These are phyloP conservation scores for Dioszegia aurantiaca DNA, from an alignment of 768 basidiomycete species.

Conservation along the genomic window DNA sequence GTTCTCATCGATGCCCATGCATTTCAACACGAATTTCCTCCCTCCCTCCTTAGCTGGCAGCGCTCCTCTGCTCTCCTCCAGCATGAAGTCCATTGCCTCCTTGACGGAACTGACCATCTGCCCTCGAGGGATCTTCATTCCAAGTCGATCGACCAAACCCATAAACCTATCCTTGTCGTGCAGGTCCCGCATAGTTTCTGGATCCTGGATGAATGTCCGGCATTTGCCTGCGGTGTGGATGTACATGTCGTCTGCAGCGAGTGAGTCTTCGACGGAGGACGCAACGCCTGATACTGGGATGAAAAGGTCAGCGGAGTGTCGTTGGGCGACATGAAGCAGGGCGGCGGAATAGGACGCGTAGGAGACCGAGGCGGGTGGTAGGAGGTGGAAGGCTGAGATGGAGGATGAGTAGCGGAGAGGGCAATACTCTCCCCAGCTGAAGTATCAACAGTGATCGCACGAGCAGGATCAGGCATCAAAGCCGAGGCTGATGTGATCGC, in stretches of 20 bases:
- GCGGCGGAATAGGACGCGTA: conserved; percentile 35
- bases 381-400: conserved; percentile 39
- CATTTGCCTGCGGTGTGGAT: conserved; percentile 34
- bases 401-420: conserved; percentile 44
- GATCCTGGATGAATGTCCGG: conserved; percentile 48
- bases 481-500: background rate
- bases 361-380: conserved; percentile 34
- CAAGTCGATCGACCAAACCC: conserved; percentile 41
- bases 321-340: conserved; percentile 37
- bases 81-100: conserved; percentile 40
- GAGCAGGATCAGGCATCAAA: no score
- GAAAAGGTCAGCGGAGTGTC: conserved; percentile 43
- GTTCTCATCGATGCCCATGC: conserved; percentile 51
- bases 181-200: conserved; percentile 42
- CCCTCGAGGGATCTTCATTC: conserved; percentile 39
- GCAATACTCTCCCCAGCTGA: conserved; percentile 47
- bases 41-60: conserved; percentile 12
- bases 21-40: conserved; percentile 47
- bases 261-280: conserved; percentile 49
- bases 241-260: conserved; percentile 45
- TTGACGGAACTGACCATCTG: conserved; percentile 36
- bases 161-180: conserved; percentile 53
- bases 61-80: conserved; percentile 6
- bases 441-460: background rate
- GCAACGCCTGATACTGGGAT: conserved; percentile 50